phyloP scores from a whole-genome alignment of 2,329 filamentous ascomycete genomes.

The Ophiostoma populinum region DNA sequence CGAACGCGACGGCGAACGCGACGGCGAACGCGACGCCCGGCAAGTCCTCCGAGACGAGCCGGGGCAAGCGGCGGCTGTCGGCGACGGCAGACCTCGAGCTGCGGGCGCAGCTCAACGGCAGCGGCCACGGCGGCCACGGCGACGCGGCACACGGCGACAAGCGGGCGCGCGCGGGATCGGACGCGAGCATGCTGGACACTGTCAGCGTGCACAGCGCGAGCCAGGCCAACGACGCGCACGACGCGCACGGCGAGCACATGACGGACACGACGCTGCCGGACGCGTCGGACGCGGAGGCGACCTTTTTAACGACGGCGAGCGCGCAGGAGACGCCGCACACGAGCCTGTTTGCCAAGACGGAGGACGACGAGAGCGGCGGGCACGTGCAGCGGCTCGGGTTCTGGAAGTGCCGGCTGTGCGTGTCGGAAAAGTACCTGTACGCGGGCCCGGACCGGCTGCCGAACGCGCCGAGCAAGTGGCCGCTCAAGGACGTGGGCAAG shows the following conservation, averaged over 20 bases:
- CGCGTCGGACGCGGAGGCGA: constrained; percentile 4
- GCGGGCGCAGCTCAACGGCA: no score
- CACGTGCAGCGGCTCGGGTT: constrained; percentile 25
- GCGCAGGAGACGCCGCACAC: constrained; percentile 1
- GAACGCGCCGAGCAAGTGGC: constrained; percentile 28
- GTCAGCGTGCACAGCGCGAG: constrained; percentile 6
- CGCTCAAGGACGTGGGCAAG: constrained; percentile 28
- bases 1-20: no score
- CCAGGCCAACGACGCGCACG: not conserved
- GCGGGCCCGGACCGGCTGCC: constrained; percentile 24
- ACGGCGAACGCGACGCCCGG: no score
- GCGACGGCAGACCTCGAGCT: not conserved
- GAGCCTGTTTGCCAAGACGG: constrained; percentile 9
- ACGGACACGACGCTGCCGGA: not conserved
- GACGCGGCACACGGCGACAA: not conserved
- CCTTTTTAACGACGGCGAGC: not conserved
- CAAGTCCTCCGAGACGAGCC: not conserved
- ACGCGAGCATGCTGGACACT: constrained; percentile 8
- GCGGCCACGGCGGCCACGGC: not conserved
- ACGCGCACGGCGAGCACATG: no score
- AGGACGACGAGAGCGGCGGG: constrained; percentile 9
- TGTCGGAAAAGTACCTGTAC: constrained; percentile 24
- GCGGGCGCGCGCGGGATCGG: constrained; percentile 6
- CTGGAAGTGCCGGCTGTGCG: constrained; percentile 29
- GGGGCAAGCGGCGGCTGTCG: not conserved